Percentiles rank a stretch among this genome's conserved stretches.
Evolutionary conservation across 352 stramenopile species (phyloP).

Genomic region (Pythium chondricola): DNA sequence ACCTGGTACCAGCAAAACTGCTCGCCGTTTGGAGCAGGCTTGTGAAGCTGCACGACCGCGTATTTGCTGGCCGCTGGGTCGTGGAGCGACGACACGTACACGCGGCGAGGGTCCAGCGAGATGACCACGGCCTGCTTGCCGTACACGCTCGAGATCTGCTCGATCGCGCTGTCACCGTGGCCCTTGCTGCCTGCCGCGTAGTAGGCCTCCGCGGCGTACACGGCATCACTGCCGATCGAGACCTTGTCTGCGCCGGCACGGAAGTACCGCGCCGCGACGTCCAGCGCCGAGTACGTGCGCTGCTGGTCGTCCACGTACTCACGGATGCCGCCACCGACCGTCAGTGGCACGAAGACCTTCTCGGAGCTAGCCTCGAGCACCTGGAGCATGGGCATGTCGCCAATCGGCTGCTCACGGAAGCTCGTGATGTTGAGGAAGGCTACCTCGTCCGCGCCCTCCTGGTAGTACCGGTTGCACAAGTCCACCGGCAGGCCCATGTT

Average conservation of each 20-base stretch:
- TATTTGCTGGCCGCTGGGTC: slow-evolving; percentile 55
- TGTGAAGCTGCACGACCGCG: slow-evolving; percentile 60
- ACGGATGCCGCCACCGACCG: slow-evolving; percentile 96
- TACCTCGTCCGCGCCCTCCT: slow-evolving; percentile 96
- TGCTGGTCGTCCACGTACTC: slow-evolving; percentile 91
- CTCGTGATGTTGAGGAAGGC: slow-evolving; percentile 99
- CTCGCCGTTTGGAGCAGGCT: slow-evolving; percentile 90
- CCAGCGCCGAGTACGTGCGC: slow-evolving; percentile 86
- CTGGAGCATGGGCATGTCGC: slow-evolving; percentile 95
- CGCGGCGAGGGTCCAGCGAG: slow-evolving; percentile 92
- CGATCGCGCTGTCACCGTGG: slow-evolving; percentile 87
- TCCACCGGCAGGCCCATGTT: slow-evolving; percentile 98
- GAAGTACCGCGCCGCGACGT: slow-evolving; percentile 96
- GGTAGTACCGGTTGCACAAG: slow-evolving; percentile 93
- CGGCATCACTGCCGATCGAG: slow-evolving; percentile 96
- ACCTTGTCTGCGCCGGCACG: slow-evolving; percentile 98
- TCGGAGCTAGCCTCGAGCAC: slow-evolving; percentile 94
- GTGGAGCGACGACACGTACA: slow-evolving; percentile 79
- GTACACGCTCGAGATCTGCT: slow-evolving; percentile 95
- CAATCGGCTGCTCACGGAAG: slow-evolving; percentile 95
- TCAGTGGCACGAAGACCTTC: slow-evolving; percentile 96
- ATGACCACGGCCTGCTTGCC: slow-evolving; percentile 97
- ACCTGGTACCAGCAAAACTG: slow-evolving; percentile 97
- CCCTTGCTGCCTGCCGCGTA: slow-evolving; percentile 70
- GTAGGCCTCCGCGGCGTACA: slow-evolving; percentile 90